Conservation (phyloP, 2,329 filamentous ascomycete genomes). For the Capronia coronata region DNA sequence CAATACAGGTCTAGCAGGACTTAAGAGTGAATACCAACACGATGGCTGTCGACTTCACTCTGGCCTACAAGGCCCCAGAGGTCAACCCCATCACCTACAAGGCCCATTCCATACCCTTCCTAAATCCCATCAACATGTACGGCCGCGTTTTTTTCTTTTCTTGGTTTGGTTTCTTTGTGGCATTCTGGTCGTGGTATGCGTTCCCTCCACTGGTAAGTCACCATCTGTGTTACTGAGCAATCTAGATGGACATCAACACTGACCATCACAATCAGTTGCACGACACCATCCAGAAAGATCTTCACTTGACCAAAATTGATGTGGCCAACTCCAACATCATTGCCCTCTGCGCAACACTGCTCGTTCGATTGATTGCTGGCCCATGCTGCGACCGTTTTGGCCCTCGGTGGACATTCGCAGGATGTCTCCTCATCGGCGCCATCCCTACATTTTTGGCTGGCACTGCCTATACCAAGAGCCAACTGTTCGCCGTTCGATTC, state of each 20-base stretch:
- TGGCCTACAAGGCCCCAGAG: constrained; percentile 49
- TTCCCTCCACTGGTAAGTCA: constrained; percentile 71
- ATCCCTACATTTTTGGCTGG: constrained; percentile 79
- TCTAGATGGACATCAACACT: constrained; percentile 18
- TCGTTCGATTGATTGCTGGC: constrained; percentile 71
- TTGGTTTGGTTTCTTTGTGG: constrained; percentile 78
- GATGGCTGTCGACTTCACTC: constrained; percentile 13
- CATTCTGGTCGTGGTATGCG: constrained; percentile 85
- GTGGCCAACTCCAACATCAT: constrained; percentile 88
- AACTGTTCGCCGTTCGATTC: constrained; percentile 40
- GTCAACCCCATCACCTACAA: constrained; percentile 81
- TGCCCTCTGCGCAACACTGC: constrained; percentile 64
- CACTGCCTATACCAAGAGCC: constrained; percentile 60
- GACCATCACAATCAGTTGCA: constrained; percentile 47
- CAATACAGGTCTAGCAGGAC: no score
- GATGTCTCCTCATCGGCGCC: constrained; percentile 67
- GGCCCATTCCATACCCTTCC: constrained; percentile 67
- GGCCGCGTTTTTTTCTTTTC: constrained; percentile 87
- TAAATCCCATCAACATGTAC: constrained; percentile 74
- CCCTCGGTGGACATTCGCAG: constrained; percentile 71
- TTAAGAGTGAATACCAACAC: background rate
- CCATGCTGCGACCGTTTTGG: constrained; percentile 82
- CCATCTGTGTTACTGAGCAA: constrained; percentile 7
- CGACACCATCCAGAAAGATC: constrained; percentile 71
- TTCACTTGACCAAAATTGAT: constrained; percentile 62